Conservation (phyloP, 257 asterid species). For the Agastache rugosa region DNA sequence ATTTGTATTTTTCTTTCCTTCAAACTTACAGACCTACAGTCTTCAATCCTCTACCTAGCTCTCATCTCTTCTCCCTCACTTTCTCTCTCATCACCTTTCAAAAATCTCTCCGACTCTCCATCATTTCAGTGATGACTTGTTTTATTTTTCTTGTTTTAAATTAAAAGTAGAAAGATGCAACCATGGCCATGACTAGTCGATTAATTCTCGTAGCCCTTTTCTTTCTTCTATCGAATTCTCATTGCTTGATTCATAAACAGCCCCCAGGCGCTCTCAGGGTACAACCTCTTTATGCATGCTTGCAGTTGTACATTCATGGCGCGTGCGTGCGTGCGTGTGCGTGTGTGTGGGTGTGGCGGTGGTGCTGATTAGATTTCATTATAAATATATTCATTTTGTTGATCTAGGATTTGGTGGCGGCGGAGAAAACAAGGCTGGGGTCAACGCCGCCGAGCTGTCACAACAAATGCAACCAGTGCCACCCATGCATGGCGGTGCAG, state of each 20-base stretch:
- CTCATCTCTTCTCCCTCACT: neutral
- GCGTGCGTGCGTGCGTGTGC: too few relatives aligned
- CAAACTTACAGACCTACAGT: constrained; percentile 20
- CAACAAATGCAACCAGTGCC: constrained; percentile 94
- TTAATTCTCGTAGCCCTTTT: constrained; percentile 36
- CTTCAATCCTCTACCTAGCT: neutral
- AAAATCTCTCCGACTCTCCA: neutral
- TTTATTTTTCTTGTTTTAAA: neutral
- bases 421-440: constrained; percentile 86
- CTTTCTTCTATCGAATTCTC: constrained; percentile 44
- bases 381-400: neutral
- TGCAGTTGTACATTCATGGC: neutral
- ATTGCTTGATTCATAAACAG: constrained; percentile 39
- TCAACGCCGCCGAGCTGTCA: constrained; percentile 95
- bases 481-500: constrained; percentile 96
- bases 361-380: too few relatives aligned
- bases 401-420: constrained; percentile 63
- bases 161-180: constrained; percentile 51
- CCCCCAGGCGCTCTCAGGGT: constrained; percentile 38
- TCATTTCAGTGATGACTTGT: neutral
- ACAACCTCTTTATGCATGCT: neutral
- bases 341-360: too few relatives aligned
- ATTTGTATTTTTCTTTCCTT: constrained; percentile 22
- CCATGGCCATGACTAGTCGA: constrained; percentile 54
- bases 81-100: neutral